Evolutionary conservation across 1,284 basidiomycete genomes (phyloP).

Genomic region (Puccinia novopanici): DNA sequence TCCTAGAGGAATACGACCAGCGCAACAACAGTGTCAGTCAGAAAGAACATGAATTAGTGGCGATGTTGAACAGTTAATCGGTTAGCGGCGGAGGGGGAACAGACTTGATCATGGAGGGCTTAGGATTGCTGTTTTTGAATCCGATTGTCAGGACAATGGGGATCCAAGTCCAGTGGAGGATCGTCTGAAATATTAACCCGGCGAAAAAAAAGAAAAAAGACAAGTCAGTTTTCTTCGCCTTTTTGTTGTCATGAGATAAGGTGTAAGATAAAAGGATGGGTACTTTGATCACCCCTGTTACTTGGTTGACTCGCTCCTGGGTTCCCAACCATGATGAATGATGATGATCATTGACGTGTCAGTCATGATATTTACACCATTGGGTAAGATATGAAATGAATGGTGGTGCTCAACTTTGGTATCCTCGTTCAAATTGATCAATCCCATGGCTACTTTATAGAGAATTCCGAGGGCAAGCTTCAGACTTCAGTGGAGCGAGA

Average conservation of each 20-base stretch:
- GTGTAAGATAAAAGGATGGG: not conserved
- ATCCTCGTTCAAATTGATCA: conserved; percentile 31
- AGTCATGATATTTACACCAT: not conserved
- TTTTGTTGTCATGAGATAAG: no score
- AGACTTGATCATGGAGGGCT: conserved; percentile 29
- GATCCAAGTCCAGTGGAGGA: conserved; percentile 36
- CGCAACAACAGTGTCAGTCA: not conserved
- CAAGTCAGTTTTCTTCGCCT: not conserved
- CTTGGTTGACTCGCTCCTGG: conserved; percentile 33
- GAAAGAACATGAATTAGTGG: not conserved
- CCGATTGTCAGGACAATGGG: conserved; percentile 33
- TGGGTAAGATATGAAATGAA: not conserved
- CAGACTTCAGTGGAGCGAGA: no score
- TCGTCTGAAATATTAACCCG: conserved; percentile 7
- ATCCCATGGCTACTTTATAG: conserved; percentile 4
- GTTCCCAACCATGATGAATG: conserved; percentile 1
- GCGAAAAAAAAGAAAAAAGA: not conserved
- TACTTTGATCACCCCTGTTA: conserved; percentile 24
- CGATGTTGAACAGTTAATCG: not conserved
- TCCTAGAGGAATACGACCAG: not conserved
- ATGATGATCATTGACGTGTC: not conserved
- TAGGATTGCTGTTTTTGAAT: conserved; percentile 36
- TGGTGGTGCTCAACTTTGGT: conserved; percentile 28
- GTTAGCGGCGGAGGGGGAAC: not conserved
- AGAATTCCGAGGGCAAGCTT: not conserved